Conservation (phyloP, 2,329 filamentous ascomycete genomes). For the Scedosporium apiospermum region DNA sequence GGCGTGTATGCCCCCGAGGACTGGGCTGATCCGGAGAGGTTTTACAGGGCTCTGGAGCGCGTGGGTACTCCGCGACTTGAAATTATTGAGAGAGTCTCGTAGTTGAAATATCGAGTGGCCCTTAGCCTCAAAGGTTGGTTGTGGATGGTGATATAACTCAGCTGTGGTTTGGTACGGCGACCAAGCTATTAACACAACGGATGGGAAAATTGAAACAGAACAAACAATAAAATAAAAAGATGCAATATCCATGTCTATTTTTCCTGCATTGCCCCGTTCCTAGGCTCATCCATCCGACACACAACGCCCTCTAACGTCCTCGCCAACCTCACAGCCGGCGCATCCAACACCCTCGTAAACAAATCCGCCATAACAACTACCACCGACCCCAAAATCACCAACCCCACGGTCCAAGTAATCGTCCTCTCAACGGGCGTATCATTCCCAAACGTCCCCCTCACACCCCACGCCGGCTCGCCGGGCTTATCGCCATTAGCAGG, state of each 20-base stretch:
- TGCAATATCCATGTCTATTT: background rate
- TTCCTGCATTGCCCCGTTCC: background rate
- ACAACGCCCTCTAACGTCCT: conserved; percentile 5
- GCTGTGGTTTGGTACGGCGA: too few relatives aligned
- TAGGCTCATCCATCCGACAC: conserved; percentile 2
- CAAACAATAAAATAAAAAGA: too few relatives aligned
- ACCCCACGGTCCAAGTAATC: conserved; percentile 8
- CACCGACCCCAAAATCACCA: conserved; percentile 9
- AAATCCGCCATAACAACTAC: conserved; percentile 10
- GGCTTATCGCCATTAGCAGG: background rate
- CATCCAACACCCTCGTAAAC: conserved; percentile 9
- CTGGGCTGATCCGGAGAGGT: too few relatives aligned
- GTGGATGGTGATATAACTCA: too few relatives aligned
- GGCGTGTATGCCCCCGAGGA: too few relatives aligned
- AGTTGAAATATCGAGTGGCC: too few relatives aligned
- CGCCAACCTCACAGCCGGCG: conserved; percentile 10
- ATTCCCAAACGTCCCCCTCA: conserved; percentile 7
- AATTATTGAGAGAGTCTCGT: too few relatives aligned
- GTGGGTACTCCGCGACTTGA: too few relatives aligned
- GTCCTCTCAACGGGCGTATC: conserved; percentile 8
- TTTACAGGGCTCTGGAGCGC: too few relatives aligned
- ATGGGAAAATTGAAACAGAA: too few relatives aligned
- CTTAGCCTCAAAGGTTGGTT: too few relatives aligned
- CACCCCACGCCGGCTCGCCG: conserved; percentile 6
- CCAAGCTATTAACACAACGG: too few relatives aligned